A percentile compares a stretch with the other conserved stretches of the same genome.
These are phyloP conservation scores for Marasmius tenuissimus DNA, from an alignment of 1,284 basidiomycete genomes.

Conservation along the genomic window DNA sequence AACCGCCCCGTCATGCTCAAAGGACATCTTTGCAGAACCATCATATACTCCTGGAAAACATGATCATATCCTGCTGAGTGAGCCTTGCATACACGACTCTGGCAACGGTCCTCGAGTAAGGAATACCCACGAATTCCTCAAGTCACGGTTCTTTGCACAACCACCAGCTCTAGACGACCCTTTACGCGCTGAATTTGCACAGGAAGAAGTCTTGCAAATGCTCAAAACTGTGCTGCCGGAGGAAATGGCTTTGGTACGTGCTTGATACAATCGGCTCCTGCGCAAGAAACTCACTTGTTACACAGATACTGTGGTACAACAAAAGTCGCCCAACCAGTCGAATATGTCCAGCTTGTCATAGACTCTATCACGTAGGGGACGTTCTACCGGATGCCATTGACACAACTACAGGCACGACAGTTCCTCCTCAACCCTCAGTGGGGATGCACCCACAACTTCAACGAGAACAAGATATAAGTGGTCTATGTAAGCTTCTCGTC, in stretches of 20 bases:
- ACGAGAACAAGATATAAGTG: slow-evolving; percentile 70
- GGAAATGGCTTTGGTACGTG: slow-evolving; percentile 64
- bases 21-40: background rate
- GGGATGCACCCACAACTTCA: slow-evolving; percentile 37
- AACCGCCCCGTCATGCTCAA: background rate
- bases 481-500: slow-evolving; percentile 57
- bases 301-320: slow-evolving; percentile 81
- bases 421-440: slow-evolving; percentile 27
- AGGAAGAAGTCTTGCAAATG: slow-evolving; percentile 72
- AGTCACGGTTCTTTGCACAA: slow-evolving; percentile 60
- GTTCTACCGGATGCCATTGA: slow-evolving; percentile 49
- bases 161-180: slow-evolving; percentile 59
- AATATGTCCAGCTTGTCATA: slow-evolving; percentile 73
- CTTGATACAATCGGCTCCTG: slow-evolving; percentile 1
- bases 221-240: slow-evolving; percentile 64
- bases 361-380: slow-evolving; percentile 70
- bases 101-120: slow-evolving; percentile 76
- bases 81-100: slow-evolving; percentile 68
- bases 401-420: slow-evolving; percentile 23
- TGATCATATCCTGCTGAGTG: slow-evolving; percentile 23
- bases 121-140: slow-evolving; percentile 57
- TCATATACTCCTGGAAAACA: background rate
- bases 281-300: background rate
- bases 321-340: slow-evolving; percentile 67
- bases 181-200: slow-evolving; percentile 71